Conservation (phyloP, 2,329 filamentous ascomycete species). For the Hymenoscyphus albidus region DNA sequence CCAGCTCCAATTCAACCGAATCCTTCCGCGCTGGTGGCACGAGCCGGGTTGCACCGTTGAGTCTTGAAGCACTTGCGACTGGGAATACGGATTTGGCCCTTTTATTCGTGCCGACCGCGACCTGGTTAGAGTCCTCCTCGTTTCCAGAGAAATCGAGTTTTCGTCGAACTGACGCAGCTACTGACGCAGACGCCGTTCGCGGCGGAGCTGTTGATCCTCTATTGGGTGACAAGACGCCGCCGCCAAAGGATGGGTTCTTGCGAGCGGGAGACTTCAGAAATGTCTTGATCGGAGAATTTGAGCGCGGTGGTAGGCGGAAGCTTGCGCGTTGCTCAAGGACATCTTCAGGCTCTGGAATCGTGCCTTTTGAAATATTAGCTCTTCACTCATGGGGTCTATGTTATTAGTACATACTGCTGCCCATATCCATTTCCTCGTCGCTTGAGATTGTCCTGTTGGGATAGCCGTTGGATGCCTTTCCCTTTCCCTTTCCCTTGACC, state of each 20-base stretch:
- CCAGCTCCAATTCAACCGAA: slow-evolving; percentile 20
- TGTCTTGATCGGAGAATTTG: slow-evolving; percentile 37
- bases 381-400: not conserved
- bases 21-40: slow-evolving; percentile 12
- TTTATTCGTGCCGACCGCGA: slow-evolving; percentile 18
- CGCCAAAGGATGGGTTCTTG: slow-evolving; percentile 33
- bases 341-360: slow-evolving; percentile 45
- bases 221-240: slow-evolving; percentile 29
- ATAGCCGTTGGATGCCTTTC: slow-evolving; percentile 8
- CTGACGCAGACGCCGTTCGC: slow-evolving; percentile 18
- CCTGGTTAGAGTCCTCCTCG: slow-evolving; percentile 16
- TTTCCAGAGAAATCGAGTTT: slow-evolving; percentile 34
- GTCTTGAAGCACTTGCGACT: slow-evolving; percentile 17
- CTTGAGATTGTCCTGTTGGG: slow-evolving; percentile 45
- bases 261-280: slow-evolving; percentile 35
- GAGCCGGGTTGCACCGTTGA: slow-evolving; percentile 24
- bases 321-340: slow-evolving; percentile 36
- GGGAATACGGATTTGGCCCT: slow-evolving; percentile 19
- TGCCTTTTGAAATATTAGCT: slow-evolving; percentile 37
- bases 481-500: slow-evolving; percentile 12
- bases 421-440: slow-evolving; percentile 60
- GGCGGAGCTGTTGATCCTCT: slow-evolving; percentile 29
- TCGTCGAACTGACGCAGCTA: slow-evolving; percentile 29
- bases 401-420: slow-evolving; percentile 49
- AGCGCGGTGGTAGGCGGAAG: slow-evolving; percentile 32